phyloP scores from a whole-genome alignment of 2,329 filamentous ascomycete species.

The Penicillium polonicum region DNA sequence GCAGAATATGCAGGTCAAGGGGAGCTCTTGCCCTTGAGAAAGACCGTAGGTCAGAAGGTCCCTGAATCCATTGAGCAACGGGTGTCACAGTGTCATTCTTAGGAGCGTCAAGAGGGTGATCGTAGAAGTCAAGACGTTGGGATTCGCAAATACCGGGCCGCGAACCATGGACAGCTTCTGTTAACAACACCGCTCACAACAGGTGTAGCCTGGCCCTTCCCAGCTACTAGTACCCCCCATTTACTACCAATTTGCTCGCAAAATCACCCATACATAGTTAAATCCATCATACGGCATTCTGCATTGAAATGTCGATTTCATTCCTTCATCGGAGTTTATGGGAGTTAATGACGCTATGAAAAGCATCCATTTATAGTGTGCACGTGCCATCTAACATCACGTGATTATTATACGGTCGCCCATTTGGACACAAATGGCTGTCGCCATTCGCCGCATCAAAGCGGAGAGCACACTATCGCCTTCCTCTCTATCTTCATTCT shows the following conservation, averaged over 20 bases:
- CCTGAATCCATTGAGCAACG: background rate
- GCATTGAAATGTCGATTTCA: background rate
- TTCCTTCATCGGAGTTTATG: background rate
- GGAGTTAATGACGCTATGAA: background rate
- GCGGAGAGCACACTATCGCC: constrained; percentile 23
- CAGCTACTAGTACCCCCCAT: background rate
- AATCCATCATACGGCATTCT: background rate
- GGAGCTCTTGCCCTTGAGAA: background rate
- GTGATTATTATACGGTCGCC: constrained; percentile 24
- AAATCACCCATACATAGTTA: background rate
- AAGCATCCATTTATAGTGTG: background rate
- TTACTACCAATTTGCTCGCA: background rate
- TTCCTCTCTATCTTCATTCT: constrained; percentile 14
- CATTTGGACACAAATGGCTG: constrained; percentile 27
- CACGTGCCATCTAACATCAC: constrained; percentile 9
- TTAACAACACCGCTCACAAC: background rate
- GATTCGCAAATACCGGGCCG: background rate
- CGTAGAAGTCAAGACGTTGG: background rate
- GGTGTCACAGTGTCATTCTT: background rate
- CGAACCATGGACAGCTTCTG: background rate
- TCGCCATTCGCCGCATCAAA: constrained; percentile 36
- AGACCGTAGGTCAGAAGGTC: background rate
- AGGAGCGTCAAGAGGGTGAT: background rate
- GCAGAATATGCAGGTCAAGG: background rate
- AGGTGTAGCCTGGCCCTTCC: background rate